Evolutionary conservation across 805 yeast species (phyloP).

Genomic region (Maudiozyma serrabonitensis): DNA sequence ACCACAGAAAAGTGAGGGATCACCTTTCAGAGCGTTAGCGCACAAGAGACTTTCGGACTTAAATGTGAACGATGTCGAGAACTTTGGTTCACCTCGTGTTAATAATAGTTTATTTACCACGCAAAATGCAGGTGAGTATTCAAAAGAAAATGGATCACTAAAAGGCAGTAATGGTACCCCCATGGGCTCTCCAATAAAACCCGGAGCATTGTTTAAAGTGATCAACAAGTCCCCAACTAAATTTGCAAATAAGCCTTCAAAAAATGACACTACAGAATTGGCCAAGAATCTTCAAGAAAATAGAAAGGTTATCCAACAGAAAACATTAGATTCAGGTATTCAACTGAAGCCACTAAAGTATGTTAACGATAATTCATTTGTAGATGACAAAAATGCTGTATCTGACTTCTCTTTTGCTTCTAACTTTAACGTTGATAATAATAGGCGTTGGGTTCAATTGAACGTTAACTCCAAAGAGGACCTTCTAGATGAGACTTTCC

Average conservation of each 20-base stretch:
- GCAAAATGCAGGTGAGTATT: neutral
- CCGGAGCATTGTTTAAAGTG: slow-evolving; percentile 12
- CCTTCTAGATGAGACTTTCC: slow-evolving; percentile 5
- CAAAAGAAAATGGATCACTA: neutral
- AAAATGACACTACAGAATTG: neutral
- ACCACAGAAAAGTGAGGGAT: neutral
- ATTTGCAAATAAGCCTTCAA: slow-evolving; percentile 3
- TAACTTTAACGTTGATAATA: slow-evolving; percentile 8
- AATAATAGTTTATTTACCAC: neutral
- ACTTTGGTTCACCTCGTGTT: neutral
- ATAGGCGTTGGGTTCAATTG: slow-evolving; percentile 16
- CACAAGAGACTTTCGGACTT: neutral
- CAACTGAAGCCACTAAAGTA: neutral
- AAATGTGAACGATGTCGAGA: neutral
- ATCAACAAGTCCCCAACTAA: slow-evolving; percentile 17
- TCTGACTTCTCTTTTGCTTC: slow-evolving; percentile 15
- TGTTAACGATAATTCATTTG: neutral
- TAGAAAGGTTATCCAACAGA: neutral
- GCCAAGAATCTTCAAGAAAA: neutral
- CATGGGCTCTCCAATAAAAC: neutral
- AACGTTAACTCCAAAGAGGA: slow-evolving; percentile 20
- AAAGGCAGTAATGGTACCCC: neutral
- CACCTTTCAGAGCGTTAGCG: neutral
- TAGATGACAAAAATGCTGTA: slow-evolving; percentile 5
- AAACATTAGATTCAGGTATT: neutral